Evolutionary conservation across 1,284 basidiomycete genomes (phyloP).

Genomic region (Austroboletus niveus): DNA sequence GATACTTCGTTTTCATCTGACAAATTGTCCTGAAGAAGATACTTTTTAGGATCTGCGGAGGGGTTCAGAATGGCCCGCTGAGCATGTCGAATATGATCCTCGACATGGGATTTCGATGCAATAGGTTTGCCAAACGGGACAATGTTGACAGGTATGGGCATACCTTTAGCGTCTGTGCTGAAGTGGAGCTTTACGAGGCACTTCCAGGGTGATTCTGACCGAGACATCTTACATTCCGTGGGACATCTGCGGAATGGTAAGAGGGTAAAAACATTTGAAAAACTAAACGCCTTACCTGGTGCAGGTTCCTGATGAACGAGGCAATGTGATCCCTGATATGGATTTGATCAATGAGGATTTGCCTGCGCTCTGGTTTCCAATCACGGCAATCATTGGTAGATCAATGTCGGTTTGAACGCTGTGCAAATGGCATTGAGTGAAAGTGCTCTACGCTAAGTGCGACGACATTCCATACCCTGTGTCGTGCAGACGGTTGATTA

Average conservation of each 20-base stretch:
- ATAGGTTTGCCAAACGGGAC: slow-evolving; percentile 55
- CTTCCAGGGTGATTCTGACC: slow-evolving; percentile 49
- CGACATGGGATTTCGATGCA: slow-evolving; percentile 50
- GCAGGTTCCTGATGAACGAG: slow-evolving; percentile 63
- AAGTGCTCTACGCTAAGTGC: background rate
- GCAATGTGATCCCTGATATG: slow-evolving; percentile 68
- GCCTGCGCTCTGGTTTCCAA: slow-evolving; percentile 66
- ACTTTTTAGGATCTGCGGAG: slow-evolving; percentile 29
- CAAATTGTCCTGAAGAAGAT: slow-evolving; percentile 40
- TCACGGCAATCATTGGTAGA: slow-evolving; percentile 65
- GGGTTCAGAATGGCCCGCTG: slow-evolving; percentile 75
- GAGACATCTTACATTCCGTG: slow-evolving; percentile 61
- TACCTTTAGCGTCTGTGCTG: slow-evolving; percentile 45
- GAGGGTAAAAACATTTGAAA: background rate
- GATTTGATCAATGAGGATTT: slow-evolving; percentile 76
- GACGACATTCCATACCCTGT: slow-evolving; percentile 45
- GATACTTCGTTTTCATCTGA: slow-evolving; percentile 39
- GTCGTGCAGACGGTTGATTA: slow-evolving; percentile 52
- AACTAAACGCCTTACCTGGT: slow-evolving; percentile 47
- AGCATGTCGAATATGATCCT: slow-evolving; percentile 64
- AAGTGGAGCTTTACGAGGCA: slow-evolving; percentile 60
- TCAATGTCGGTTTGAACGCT: slow-evolving; percentile 68
- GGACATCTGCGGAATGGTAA: slow-evolving; percentile 51
- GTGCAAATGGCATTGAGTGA: background rate
- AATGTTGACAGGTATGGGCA: slow-evolving; percentile 38